Base-by-base conservation (phyloP, 345 rosid species). In the Euphorbia peplus region DNA sequence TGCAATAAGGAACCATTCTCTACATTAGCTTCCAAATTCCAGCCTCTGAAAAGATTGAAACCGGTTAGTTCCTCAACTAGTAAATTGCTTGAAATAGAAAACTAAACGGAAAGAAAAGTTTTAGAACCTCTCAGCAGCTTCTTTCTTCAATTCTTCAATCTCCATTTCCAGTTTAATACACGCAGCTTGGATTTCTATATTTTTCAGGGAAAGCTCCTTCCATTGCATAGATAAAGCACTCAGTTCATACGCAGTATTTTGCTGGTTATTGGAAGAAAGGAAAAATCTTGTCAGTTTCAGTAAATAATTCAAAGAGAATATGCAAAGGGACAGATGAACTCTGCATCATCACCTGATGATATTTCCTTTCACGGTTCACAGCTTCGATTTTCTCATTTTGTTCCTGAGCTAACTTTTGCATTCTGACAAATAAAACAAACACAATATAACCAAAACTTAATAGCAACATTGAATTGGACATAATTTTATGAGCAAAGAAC, bases 291-390 rank as follows among this genome's bases (percentile, higher is more conserved):
- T 68, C 41, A 66, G 77, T 53, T 71, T 21, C 59, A 66, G 30
- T 13, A 39, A 29, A 60, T 35, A 0, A 63, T 26, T 35, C 54
- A 73, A 54, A 30, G 39, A 75, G 52, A 54, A 46, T n/a, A 64
- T 22, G 63, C 21, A 11, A n/a, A 16, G 56, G 35, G 61, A 14
- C 14, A 15, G 7, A 24, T 32, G 25, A 71, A 42, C 59, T 66
- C 39, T 22, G 75, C 62, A 70, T 80, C 62, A 70, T 80, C 55
- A 91, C 99, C 98, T 95, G 99, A 77, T 95, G 97, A 75, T 82
- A 88, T 73, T 91, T 95, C 72, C 99, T 88, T 76, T 90, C 97
- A 54, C 95, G 95, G 51, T 91, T 95, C 60, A 95, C 96, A n/a
- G 82, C 76, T 81, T 88, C 99, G 63, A 91, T 95, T 73, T 86